Evolutionary conservation across 73 alveolate species (phyloP).

Genomic region (Symbiodinium pilosum): DNA sequence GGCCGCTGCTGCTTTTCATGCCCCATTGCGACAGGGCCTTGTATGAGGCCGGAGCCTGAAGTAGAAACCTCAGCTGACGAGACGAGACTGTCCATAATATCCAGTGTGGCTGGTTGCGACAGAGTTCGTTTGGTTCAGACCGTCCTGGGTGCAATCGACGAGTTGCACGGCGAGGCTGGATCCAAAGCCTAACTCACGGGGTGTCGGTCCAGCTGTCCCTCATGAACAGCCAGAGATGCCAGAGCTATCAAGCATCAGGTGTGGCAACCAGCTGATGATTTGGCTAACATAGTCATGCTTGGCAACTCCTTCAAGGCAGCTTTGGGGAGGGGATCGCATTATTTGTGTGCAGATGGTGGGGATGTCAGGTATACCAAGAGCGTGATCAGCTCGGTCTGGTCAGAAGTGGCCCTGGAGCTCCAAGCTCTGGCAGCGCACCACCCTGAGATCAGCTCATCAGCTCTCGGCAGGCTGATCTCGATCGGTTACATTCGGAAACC

Average conservation of each 20-base stretch:
- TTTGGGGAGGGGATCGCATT: not conserved
- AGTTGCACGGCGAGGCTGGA: not conserved
- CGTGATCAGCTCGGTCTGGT: constrained; percentile 51
- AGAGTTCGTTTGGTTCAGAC: not conserved
- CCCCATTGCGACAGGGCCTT: constrained; percentile 78
- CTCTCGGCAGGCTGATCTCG: too few relatives aligned
- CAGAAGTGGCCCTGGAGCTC: constrained; percentile 64
- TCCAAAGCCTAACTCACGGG: not conserved
- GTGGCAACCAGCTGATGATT: not conserved
- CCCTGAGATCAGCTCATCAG: too few relatives aligned
- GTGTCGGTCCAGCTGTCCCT: not conserved
- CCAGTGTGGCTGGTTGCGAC: too few relatives aligned
- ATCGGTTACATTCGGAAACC: too few relatives aligned
- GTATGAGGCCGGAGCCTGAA: constrained; percentile 40
- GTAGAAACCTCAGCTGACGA: too few relatives aligned
- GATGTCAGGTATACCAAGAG: constrained; percentile 34
- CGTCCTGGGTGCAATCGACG: not conserved
- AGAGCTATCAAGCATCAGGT: not conserved
- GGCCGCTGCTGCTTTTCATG: constrained; percentile 86
- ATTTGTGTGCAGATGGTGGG: not conserved
- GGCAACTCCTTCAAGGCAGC: constrained; percentile 75
- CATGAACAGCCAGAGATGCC: too few relatives aligned
- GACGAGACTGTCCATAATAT: too few relatives aligned
- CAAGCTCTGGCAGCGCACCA: not conserved
- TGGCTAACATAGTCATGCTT: constrained; percentile 51